phyloP scores from a whole-genome alignment of 73 alveolate species.

The Paramecium octaurelia region DNA sequence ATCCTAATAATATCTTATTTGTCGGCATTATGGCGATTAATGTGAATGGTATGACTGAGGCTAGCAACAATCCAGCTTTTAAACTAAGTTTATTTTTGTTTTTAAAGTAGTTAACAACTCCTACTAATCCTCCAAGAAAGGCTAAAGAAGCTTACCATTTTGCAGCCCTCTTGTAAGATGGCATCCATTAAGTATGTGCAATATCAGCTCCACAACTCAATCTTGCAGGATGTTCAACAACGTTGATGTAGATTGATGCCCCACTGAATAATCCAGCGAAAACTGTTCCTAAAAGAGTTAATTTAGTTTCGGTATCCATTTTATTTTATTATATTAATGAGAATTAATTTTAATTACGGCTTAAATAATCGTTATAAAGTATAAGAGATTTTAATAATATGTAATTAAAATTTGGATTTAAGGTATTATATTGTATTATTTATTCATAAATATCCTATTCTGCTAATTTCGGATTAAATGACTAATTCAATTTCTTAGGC shows the following conservation, averaged over 20 bases:
- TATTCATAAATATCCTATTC: no score
- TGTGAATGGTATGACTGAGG: slow-evolving; percentile 34
- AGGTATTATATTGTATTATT: no score
- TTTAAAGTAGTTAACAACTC: not conserved
- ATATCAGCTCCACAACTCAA: not conserved
- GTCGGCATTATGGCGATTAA: slow-evolving; percentile 18
- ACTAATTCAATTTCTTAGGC: no score
- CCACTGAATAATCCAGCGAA: slow-evolving; percentile 50
- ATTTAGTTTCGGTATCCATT: slow-evolving; percentile 37
- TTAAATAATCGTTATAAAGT: not conserved
- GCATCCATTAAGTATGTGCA: slow-evolving; percentile 44
- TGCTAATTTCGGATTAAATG: no score
- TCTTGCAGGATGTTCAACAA: slow-evolving; percentile 56
- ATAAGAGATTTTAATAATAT: not conserved
- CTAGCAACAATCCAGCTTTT: not conserved
- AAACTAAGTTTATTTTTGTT: not conserved
- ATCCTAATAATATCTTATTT: not conserved
- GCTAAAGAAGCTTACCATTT: not conserved
- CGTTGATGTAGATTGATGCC: slow-evolving; percentile 30
- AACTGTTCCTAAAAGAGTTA: slow-evolving; percentile 8
- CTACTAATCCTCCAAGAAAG: not conserved
- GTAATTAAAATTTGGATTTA: no score
- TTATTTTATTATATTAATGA: not conserved
- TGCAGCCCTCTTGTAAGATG: slow-evolving; percentile 6
- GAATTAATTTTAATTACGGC: not conserved